A percentile compares a stretch with the other conserved stretches of the same genome.
Evolutionary conservation across 768 basidiomycete genomes (phyloP).

Genomic region (Cystobasidium tubakii): DNA sequence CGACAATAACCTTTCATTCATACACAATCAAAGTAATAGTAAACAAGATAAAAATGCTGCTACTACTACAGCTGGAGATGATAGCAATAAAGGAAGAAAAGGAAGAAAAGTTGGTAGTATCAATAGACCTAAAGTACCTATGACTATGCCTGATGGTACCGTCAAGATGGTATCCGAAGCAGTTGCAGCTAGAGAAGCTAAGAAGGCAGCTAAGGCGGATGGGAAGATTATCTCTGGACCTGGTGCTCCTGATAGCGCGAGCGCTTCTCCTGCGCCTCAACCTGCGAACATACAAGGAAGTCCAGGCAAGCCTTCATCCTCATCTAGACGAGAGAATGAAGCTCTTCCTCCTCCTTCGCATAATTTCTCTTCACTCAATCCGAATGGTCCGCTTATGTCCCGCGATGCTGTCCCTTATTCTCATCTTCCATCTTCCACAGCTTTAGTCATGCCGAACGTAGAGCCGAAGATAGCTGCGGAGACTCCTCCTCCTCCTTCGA

Average conservation of each 20-base stretch:
- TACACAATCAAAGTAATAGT: background rate
- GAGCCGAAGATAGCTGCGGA: background rate
- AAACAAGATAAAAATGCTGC: background rate
- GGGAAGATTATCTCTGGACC: background rate
- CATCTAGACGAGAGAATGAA: background rate
- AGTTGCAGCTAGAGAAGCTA: conserved; percentile 27
- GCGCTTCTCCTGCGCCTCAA: conserved; percentile 22
- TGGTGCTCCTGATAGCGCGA: conserved; percentile 9
- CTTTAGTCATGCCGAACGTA: background rate
- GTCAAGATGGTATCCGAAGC: conserved; percentile 25
- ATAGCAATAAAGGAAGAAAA: conserved; percentile 7
- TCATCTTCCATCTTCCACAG: conserved; percentile 21
- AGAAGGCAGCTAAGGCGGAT: background rate
- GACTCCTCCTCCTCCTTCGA: background rate
- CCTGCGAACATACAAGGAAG: background rate
- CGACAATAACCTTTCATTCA: background rate
- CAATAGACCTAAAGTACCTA: conserved; percentile 31
- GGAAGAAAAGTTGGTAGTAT: conserved; percentile 16
- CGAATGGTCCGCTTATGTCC: conserved; percentile 23
- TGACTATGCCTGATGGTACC: conserved; percentile 14
- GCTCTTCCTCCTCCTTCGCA: background rate
- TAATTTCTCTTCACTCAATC: conserved; percentile 14
- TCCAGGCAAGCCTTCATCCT: background rate
- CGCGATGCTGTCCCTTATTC: conserved; percentile 17
- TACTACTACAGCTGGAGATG: background rate